These are phyloP conservation scores for Kwoniella dejecticola DNA, from an alignment of 768 basidiomycete genomes.

Conservation along the genomic window DNA sequence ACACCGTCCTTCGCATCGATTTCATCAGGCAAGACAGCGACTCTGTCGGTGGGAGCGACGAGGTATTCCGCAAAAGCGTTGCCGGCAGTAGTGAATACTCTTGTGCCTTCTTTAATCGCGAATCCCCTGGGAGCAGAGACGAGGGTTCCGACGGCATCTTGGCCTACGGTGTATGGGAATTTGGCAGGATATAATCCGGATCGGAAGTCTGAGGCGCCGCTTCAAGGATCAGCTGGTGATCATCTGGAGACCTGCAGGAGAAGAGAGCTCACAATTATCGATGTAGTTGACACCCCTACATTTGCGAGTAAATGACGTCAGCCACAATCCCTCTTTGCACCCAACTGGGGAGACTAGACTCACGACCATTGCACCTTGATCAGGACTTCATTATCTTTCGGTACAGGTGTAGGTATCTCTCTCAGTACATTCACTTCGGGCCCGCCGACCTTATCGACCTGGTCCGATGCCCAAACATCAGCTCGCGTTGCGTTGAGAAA, in stretches of 20 bases:
- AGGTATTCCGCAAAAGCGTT: constrained; percentile 70
- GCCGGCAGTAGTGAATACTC: constrained; percentile 61
- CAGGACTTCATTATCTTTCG: constrained; percentile 62
- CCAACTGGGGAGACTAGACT: no score
- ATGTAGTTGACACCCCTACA: constrained; percentile 70
- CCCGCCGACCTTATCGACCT: constrained; percentile 72
- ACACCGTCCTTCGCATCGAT: constrained; percentile 65
- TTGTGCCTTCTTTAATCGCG: constrained; percentile 69
- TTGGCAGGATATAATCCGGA: constrained; percentile 59
- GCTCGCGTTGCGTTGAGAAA: no score
- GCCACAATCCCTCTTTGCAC: no score
- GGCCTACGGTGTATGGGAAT: constrained; percentile 64
- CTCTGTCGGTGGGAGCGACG: constrained; percentile 65
- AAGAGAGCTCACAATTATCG: constrained; percentile 43
- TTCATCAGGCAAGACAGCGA: constrained; percentile 67
- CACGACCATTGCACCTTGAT: constrained; percentile 49
- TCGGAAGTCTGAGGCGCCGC: constrained; percentile 77
- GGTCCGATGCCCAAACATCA: background rate
- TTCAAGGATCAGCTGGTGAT: no score
- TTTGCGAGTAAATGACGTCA: no score
- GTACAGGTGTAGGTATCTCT: constrained; percentile 68
- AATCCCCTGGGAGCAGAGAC: constrained; percentile 74
- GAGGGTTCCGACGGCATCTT: constrained; percentile 76
- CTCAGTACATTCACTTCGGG: constrained; percentile 63
- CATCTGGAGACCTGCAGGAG: background rate